Evolutionary conservation across 2,329 filamentous ascomycete genomes (phyloP), one percentile per base, ranked within the genome.

Genomic region (Lachnellula subtilissima): DNA sequence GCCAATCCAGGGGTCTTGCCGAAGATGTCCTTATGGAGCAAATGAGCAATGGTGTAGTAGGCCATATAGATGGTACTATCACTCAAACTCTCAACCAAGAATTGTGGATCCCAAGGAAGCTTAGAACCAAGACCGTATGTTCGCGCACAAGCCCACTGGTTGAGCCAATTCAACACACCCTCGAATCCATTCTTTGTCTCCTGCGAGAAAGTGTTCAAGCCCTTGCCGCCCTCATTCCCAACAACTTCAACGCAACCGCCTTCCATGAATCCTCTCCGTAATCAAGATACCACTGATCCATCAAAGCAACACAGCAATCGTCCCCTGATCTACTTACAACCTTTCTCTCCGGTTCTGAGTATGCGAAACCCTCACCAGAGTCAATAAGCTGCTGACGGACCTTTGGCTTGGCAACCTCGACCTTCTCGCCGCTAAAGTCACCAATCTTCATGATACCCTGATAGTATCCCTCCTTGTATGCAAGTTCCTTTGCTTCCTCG

Each of bases 281-380:
- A 75, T 97, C 93, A 66, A 99, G 78, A 75, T 96, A 99, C 92
- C 94, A 99, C 74, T 99, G 94, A 66, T 97, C 93, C 69, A 97
- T 85, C 63, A 93, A 86, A 32, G 91, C 89, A 57, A 94, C 93
- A 56, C 96, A 91, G 71, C 94, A 97, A 64, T 95, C 90, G 69
- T 97, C 93, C 28, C 87, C 90, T 65, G 89, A 95, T 73, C 94
- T 83, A 69, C 88, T 93, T 58, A 95, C 84, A 63, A 97, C 94
- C 73, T 88, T 84, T 65, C 88, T 87, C 72, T 97, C 92, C 2
- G 94, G 94, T 73, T 99, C 94, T 12, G 90, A 91, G 70, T 97
- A 99, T 64, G 86, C 84, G 73, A 99, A 97, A 14, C 92, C 94
- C 61, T 89, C 79, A 0, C 86, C 86, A 42, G 82, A 80, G 53